Evolutionary conservation across 108 stramenopile species (phyloP), one percentile per base, ranked within the genome.

Genomic region (Fragilaria crotonensis): DNA sequence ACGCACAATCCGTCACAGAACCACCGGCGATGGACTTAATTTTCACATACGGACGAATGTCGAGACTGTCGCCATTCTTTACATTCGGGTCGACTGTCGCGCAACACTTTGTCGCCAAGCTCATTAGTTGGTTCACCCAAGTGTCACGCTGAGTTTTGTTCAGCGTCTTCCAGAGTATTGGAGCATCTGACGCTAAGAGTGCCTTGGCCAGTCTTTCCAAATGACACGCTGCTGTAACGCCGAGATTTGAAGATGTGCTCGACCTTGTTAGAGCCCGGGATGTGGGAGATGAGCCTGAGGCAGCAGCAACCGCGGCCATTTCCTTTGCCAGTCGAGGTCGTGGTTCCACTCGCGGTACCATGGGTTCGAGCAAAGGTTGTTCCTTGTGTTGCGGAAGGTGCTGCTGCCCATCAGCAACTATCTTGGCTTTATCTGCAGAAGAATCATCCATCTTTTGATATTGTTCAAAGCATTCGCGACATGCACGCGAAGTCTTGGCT

Each of bases 81-180:
- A 97, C 89, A 63, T 95, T 85, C 2, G 93, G 88, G 50, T 94
- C 74, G 9, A 95, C 95, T 1, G 90, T 88, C 14, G 81, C 72
- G 71, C 86, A 89, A 64, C 87, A 88, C 25, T 79, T 67, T 1
- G 87, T 93, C 20, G 84, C 78, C 50, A 89, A 68, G 25, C 72
- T 76, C 80, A 93, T 83, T 17, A 93, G 51, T 27, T 80, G 80
- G 58, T 82, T 62, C 17, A 93, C 59, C 92, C 88, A 90, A 25
- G 41, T 9, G 29, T 52, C 7, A 33, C 33, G 25, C 55, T 54
- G 26, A 45, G 50, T 18, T 51, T 45, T 11, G 31, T 26, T 30
- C 47, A 17, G 83, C 45, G 46, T 80, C 33, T 83, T 71, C 46
- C 76, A 60, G n/a, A 93, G 54, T 5, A 70, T 27, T 2, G 91